These are phyloP conservation scores for Psilocybe subaeruginosa DNA, from an alignment of 768 basidiomycete species.

Conservation along the genomic window DNA sequence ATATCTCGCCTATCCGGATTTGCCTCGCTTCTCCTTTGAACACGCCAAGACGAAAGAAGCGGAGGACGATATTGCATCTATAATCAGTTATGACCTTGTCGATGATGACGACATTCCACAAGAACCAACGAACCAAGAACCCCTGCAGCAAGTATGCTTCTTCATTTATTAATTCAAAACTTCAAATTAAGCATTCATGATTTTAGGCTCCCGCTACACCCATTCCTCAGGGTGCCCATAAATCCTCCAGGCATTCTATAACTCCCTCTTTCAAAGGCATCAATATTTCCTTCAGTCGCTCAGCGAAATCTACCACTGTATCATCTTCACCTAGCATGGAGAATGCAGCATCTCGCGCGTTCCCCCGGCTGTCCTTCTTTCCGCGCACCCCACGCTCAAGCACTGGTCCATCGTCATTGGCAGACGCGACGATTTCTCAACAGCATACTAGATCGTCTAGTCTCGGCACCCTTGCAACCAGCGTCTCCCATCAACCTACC, in stretches of 20 bases:
- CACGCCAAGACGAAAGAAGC: slow-evolving; percentile 8
- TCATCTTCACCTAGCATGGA: slow-evolving; percentile 34
- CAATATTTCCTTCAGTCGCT: slow-evolving; percentile 43
- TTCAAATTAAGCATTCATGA: slow-evolving; percentile 14
- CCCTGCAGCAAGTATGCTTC: slow-evolving; percentile 17
- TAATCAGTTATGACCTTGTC: slow-evolving; percentile 52
- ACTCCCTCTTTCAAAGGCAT: slow-evolving; percentile 45
- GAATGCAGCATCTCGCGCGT: slow-evolving; percentile 30
- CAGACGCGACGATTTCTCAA: slow-evolving; percentile 26
- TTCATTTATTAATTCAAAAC: slow-evolving; percentile 3
- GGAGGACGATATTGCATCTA: slow-evolving; percentile 31
- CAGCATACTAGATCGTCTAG: slow-evolving; percentile 55
- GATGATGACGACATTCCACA: slow-evolving; percentile 53
- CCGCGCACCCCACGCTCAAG: slow-evolving; percentile 40
- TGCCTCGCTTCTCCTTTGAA: slow-evolving; percentile 25
- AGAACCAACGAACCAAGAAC: slow-evolving; percentile 11
- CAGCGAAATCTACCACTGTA: slow-evolving; percentile 40
- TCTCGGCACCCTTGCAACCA: slow-evolving; percentile 42
- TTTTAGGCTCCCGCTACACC: slow-evolving; percentile 37
- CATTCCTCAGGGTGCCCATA: slow-evolving; percentile 33
- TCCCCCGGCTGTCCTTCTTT: slow-evolving; percentile 50
- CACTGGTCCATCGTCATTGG: slow-evolving; percentile 21
- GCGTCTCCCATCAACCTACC: slow-evolving; percentile 19
- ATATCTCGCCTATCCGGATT: slow-evolving; percentile 46
- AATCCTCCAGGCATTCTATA: slow-evolving; percentile 36